Evolutionary conservation across 768 basidiomycete species (phyloP).

Genomic region (Tylopilus vinaceipallidus): DNA sequence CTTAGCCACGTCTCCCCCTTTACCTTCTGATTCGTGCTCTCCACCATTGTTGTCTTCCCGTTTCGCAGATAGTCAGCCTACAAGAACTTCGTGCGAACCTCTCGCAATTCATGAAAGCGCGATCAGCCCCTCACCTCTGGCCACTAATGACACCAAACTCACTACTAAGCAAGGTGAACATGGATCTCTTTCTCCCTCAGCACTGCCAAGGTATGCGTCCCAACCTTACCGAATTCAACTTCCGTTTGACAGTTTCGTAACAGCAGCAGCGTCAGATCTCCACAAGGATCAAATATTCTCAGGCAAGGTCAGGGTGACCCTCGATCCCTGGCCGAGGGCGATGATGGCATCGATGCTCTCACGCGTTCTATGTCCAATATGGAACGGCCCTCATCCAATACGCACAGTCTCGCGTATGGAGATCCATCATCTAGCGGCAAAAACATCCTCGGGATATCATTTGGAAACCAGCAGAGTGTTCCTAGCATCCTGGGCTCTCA

Average conservation of each 20-base stretch:
- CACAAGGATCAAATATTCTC: background rate
- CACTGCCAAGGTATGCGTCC: constrained; percentile 11
- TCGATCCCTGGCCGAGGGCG: background rate
- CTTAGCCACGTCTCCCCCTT: background rate
- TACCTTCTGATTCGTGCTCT: background rate
- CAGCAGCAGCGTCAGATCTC: background rate
- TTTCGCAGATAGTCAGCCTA: background rate
- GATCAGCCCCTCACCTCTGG: constrained; percentile 1
- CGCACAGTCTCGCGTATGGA: constrained; percentile 2
- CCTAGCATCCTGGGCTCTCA: constrained; percentile 1
- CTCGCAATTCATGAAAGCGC: background rate
- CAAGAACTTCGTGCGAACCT: background rate
- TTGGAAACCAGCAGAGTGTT: constrained; percentile 1
- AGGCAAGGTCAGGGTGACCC: background rate
- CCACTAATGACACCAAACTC: constrained; percentile 9
- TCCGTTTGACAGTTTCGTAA: constrained; percentile 5
- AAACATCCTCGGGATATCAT: background rate
- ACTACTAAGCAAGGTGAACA: background rate
- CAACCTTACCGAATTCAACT: background rate
- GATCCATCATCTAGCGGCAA: background rate
- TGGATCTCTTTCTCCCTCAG: background rate
- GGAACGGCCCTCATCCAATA: background rate
- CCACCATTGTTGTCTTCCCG: background rate
- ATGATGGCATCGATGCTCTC: constrained; percentile 1
- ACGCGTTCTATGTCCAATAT: constrained; percentile 10